Conservation (phyloP, 2,329 filamentous ascomycete species). For the Nigrograna mackinnonii region DNA sequence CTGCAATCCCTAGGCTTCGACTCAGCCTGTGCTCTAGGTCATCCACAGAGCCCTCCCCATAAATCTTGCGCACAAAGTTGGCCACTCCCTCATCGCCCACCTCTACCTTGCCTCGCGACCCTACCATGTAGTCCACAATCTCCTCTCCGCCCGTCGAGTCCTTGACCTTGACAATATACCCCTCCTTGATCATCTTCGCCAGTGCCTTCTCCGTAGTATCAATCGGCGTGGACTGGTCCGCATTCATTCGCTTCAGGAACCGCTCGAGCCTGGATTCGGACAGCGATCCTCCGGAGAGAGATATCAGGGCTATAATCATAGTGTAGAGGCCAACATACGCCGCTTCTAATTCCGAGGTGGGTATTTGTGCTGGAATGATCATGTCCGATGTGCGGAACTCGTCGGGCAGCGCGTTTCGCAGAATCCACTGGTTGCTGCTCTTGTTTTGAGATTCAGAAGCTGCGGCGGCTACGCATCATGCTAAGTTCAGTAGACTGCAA, state of each 20-base stretch:
- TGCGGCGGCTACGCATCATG: slow-evolving; percentile 53
- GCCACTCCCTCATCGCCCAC: slow-evolving; percentile 77
- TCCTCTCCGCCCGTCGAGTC: slow-evolving; percentile 75
- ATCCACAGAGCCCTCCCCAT: slow-evolving; percentile 40
- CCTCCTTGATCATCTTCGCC: slow-evolving; percentile 75
- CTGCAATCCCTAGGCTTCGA: slow-evolving; percentile 35
- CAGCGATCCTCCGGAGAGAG: slow-evolving; percentile 70
- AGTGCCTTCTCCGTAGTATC: slow-evolving; percentile 76
- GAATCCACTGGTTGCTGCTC: slow-evolving; percentile 72
- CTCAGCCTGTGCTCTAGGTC: slow-evolving; percentile 37
- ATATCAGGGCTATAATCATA: slow-evolving; percentile 76
- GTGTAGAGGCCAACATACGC: slow-evolving; percentile 82
- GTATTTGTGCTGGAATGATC: slow-evolving; percentile 68
- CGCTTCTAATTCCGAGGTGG: slow-evolving; percentile 70
- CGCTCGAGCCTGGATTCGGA: slow-evolving; percentile 78
- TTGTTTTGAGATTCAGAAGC: slow-evolving; percentile 55
- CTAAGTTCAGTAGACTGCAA: too few species aligned
- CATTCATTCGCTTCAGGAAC: slow-evolving; percentile 74
- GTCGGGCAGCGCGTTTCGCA: slow-evolving; percentile 72
- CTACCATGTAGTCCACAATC: slow-evolving; percentile 78
- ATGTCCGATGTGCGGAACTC: slow-evolving; percentile 68
- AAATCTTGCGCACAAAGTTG: slow-evolving; percentile 65
- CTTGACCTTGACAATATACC: slow-evolving; percentile 76
- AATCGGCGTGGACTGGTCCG: slow-evolving; percentile 72
- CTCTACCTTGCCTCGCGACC: slow-evolving; percentile 83